These are phyloP conservation scores for Trypanosoma avium DNA, from an alignment of 208 protist species.

Conservation along the genomic window DNA sequence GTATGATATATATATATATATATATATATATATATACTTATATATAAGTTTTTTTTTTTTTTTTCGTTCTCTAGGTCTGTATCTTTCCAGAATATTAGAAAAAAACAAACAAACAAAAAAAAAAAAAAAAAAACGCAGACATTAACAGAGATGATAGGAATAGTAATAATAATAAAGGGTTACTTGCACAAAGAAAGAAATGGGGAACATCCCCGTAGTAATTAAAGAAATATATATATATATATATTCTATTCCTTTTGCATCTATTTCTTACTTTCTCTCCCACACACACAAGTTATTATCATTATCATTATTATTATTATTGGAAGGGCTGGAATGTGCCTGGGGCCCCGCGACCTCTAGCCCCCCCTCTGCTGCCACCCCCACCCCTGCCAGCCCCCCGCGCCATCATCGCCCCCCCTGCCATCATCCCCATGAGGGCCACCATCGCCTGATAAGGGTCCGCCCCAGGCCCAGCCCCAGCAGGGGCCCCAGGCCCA, in stretches of 20 bases:
- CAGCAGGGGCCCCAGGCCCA: too few relatives aligned
- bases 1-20: background rate
- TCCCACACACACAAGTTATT: slow-evolving; percentile 16
- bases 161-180: background rate
- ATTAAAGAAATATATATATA: too few relatives aligned
- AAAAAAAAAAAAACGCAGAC: slow-evolving; percentile 1
- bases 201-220: too few relatives aligned
- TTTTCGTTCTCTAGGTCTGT: too few relatives aligned
- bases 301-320: background rate
- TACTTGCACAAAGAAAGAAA: too few relatives aligned
- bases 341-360: slow-evolving; percentile 16
- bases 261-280: background rate
- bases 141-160: background rate
- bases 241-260: too few relatives aligned
- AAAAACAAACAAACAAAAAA: background rate
- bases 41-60: background rate
- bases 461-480: slow-evolving; percentile 28
- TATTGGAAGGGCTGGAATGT: slow-evolving; percentile 50
- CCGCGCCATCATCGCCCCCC: slow-evolving; percentile 30
- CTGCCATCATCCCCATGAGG: slow-evolving; percentile 66
- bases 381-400: slow-evolving; percentile 29
- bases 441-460: slow-evolving; percentile 66
- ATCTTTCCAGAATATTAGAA: background rate
- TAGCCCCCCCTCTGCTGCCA: slow-evolving; percentile 19
- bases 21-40: background rate